Evolutionary conservation across 2,329 filamentous ascomycete genomes (phyloP).

Genomic region (Ophiostoma sp.): DNA sequence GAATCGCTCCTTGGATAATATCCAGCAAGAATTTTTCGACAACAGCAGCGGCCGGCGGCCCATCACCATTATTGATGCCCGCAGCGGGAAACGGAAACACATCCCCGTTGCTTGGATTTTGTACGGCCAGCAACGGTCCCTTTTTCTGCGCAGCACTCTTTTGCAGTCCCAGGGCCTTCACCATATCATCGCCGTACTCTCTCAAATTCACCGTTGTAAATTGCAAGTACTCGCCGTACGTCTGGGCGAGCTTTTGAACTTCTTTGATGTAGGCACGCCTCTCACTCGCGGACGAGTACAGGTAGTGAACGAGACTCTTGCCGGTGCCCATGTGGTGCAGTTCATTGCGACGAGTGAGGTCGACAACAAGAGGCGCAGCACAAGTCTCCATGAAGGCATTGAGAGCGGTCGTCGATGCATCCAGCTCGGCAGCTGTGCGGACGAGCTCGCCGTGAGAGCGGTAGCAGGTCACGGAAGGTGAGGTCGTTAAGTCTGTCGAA

Average conservation of each 20-base stretch:
- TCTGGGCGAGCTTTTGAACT: slow-evolving; percentile 46
- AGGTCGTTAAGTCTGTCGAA: slow-evolving; percentile 21
- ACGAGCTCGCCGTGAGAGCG: slow-evolving; percentile 43
- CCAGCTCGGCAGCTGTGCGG: slow-evolving; percentile 38
- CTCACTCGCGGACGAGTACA: slow-evolving; percentile 37
- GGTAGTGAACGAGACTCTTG: slow-evolving; percentile 39
- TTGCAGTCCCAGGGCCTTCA: slow-evolving; percentile 39
- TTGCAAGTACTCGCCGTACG: slow-evolving; percentile 48
- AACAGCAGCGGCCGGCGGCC: slow-evolving; percentile 36
- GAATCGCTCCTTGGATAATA: slow-evolving; percentile 46
- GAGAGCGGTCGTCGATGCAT: slow-evolving; percentile 36
- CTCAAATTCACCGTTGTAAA: slow-evolving; percentile 50
- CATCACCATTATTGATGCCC: slow-evolving; percentile 23
- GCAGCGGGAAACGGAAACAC: slow-evolving; percentile 42
- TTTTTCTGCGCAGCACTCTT: not conserved
- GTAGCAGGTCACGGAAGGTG: slow-evolving; percentile 40
- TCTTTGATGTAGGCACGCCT: slow-evolving; percentile 40
- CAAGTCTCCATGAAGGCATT: slow-evolving; percentile 44
- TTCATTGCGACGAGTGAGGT: slow-evolving; percentile 49
- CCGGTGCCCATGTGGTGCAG: slow-evolving; percentile 36
- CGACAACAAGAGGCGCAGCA: slow-evolving; percentile 43
- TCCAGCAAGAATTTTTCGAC: slow-evolving; percentile 48
- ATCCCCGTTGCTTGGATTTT: slow-evolving; percentile 47
- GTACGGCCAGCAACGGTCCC: slow-evolving; percentile 41
- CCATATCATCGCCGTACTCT: slow-evolving; percentile 50